Base-by-base conservation (phyloP, 2,329 filamentous ascomycete species). In the Diaporthe citri region DNA sequence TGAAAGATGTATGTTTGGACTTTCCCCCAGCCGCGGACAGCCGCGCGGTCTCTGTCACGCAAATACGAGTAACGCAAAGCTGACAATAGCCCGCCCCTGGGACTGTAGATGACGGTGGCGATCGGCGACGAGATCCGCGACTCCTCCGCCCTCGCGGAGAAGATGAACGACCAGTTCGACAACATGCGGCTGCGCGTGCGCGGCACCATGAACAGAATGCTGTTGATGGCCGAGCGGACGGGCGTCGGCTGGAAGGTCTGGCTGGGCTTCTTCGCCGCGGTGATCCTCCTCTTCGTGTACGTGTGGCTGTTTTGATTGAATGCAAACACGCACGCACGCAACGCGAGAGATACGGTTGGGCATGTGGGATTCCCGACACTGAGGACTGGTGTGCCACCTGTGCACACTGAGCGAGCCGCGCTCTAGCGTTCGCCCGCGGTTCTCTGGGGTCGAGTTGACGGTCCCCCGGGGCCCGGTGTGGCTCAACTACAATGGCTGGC, bases 231-330 rank as follows among this genome's bases (percentile, higher is more conserved):
- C 6, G 91, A 98, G 86, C 90, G 92, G 80, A 97, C 96, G 2
- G 97, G 97, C n/a, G 93, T 99, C 13, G 93, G 95, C 80, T 99
- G 97, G 97, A 96, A 91, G 85, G 94, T 96, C 74, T 99, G 97
- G 97, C 83, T 98, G 70, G 89, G 87, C 57, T 99, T 99, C 85
- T 98, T 99, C 83, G 88, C 91, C 8, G 94, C 92, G 48, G 94
- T 98, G 25, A 90, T 93, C 77, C 82, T 96, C 73, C 83, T 98
- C 78, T 99, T 99, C 84, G 91, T 92, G 79, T 99, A 96, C 83
- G 96, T 98, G 75, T 98, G 96, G 96, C 84, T 98, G 76, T 97
- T 94, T 81, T 96, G 83, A 89, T 62, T 55, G 57, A 5, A 6
- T 31, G 48, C 20, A n/a, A n/a, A n/a, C 15, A n/a, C 41, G 22